phyloP scores from a whole-genome alignment of 306 rosid species.

The Vicia villosa region DNA sequence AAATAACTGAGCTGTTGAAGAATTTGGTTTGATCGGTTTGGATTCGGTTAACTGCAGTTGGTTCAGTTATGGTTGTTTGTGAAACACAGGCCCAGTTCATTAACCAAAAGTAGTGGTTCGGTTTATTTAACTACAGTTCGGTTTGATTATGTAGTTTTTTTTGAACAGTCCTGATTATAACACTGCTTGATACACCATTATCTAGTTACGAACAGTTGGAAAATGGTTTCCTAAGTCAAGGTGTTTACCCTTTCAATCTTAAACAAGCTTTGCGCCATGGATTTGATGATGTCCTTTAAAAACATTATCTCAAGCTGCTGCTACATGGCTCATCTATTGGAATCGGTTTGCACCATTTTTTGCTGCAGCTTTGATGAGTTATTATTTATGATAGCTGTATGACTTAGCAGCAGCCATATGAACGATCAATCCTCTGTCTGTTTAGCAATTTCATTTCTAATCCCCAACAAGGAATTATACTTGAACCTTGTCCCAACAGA shows the following conservation, averaged over 20 bases:
- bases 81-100: too few relatives aligned
- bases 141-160: too few relatives aligned
- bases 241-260: neutral
- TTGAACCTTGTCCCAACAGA: neutral
- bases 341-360: neutral
- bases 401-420: slow-evolving; percentile 10
- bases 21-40: too few relatives aligned
- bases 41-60: too few relatives aligned
- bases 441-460: neutral
- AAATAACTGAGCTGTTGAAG: too few relatives aligned
- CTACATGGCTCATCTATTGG: neutral
- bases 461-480: neutral
- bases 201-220: neutral
- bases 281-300: neutral
- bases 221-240: neutral
- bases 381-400: neutral
- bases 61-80: too few relatives aligned
- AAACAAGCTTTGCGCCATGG: neutral
- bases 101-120: too few relatives aligned
- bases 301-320: neutral
- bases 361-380: slow-evolving; percentile 6
- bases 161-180: neutral
- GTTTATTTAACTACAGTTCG: too few relatives aligned
- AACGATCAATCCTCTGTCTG: neutral
- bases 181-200: neutral